phyloP scores from a whole-genome alignment of 768 basidiomycete genomes.

The Kwoniella bestiolae region DNA sequence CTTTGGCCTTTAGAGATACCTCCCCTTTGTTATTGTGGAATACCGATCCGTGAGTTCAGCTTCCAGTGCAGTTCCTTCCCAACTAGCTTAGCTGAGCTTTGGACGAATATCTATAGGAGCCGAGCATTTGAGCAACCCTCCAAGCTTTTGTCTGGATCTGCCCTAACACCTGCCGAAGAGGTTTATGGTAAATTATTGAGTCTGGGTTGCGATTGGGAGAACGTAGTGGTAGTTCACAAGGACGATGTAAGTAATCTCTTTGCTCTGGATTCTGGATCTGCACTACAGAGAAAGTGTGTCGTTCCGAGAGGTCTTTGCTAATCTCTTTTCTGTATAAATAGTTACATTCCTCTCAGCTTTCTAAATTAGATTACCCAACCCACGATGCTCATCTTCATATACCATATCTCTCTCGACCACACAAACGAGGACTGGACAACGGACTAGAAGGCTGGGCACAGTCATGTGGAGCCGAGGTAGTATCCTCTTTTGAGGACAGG shows the following conservation, averaged over 20 bases:
- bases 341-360: conserved; percentile 46
- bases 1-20: conserved; percentile 43
- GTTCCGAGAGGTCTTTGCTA: not conserved
- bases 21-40: conserved; percentile 50
- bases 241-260: conserved; percentile 40
- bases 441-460: conserved; percentile 41
- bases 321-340: conserved; percentile 4
- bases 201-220: conserved; percentile 49
- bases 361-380: conserved; percentile 17
- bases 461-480: conserved; percentile 42
- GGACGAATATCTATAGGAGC: conserved; percentile 26
- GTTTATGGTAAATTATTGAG: conserved; percentile 38
- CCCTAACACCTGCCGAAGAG: conserved; percentile 43
- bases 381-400: conserved; percentile 43
- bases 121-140: conserved; percentile 31
- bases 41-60: conserved; percentile 40
- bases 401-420: conserved; percentile 45
- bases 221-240: conserved; percentile 38
- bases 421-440: conserved; percentile 16
- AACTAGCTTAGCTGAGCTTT: not conserved
- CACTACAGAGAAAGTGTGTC: no score
- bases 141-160: conserved; percentile 29
- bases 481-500: conserved; percentile 1
- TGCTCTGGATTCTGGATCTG: no score
- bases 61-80: not conserved